Evolutionary conservation across 768 basidiomycete genomes (phyloP), one percentile per base, ranked within the genome.

Genomic region (Jaapia argillacea): DNA sequence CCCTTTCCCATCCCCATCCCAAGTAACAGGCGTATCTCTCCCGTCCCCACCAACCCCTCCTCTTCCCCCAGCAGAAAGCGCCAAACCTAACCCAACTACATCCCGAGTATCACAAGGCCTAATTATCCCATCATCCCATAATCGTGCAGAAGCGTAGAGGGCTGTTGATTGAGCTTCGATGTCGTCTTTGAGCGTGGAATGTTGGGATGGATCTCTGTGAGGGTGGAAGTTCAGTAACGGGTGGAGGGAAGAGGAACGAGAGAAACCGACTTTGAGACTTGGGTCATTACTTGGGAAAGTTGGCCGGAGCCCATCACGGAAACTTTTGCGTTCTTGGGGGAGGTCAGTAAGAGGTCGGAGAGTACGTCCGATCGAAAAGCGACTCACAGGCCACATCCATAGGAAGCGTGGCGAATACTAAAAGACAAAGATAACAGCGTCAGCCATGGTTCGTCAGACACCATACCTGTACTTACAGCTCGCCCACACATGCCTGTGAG

Each of bases 241-340:
- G 5, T 2, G 24, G 1, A 13, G 14, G 10, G 25, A 20, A 40
- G 45, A 36, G 41, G 43, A 12, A 27, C 36, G 21, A 35, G 27
- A 43, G 20, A 31, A 12, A 61, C 71, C 26, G 63, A 89, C 80
- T 78, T 85, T 7, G 89, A 90, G 13, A 96, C 90, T 0, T 78
- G 75, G 12, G 82, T 68, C 93, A 97, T 97, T 31, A 97, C 92
- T 54, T 88, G 83, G 6, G 88, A 89, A 21, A 97, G 74, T 57
- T 96, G 93, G 6, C 79, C 85, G 2, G 87, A 88, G 26, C 93
- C 92, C 92, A 97, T 97, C 27, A 97, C 93, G 13, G 85, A 86
- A 2, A 94, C 82, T 61, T 85, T 92, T 26, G 92, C 88, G 51
- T 92, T 92, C 81, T 89, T 48, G 20, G 31, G 13, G 37, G 20